Conservation (phyloP, 257 asterid genomes). For the Solanum tarapatanum region DNA sequence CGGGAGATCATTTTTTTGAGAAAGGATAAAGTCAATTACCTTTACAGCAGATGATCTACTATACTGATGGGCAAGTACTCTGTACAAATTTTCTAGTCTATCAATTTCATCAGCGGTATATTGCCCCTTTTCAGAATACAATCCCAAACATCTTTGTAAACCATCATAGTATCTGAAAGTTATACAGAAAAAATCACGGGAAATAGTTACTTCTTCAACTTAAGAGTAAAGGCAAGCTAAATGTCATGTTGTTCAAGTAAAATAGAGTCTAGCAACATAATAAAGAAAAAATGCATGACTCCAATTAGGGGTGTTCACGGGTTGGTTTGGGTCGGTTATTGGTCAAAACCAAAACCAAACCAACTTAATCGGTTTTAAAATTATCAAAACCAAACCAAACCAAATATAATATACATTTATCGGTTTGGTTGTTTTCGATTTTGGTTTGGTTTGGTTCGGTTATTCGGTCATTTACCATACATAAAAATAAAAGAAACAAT, state of each 20-base stretch:
- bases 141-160: conserved; percentile 75
- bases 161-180: conserved; percentile 80
- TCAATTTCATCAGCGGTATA: conserved; percentile 62
- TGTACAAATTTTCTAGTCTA: conserved; percentile 60
- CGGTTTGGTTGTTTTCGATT: no score
- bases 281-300: not conserved
- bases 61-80: conserved; percentile 62
- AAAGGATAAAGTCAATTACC: conserved; percentile 23
- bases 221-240: not conserved
- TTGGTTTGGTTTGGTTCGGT: no score
- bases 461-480: no score
- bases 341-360: no score
- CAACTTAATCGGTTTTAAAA: no score
- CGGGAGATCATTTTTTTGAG: not conserved
- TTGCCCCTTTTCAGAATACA: conserved; percentile 43
- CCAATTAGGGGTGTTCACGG: not conserved
- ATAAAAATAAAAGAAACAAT: no score
- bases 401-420: no score
- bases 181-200: not conserved
- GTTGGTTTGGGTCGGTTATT: no score
- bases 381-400: no score
- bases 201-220: not conserved
- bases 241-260: not conserved
- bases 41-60: conserved; percentile 90
- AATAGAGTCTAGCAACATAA: not conserved